phyloP scores from a whole-genome alignment of 441 rosid species.

The Viola pubescens region DNA sequence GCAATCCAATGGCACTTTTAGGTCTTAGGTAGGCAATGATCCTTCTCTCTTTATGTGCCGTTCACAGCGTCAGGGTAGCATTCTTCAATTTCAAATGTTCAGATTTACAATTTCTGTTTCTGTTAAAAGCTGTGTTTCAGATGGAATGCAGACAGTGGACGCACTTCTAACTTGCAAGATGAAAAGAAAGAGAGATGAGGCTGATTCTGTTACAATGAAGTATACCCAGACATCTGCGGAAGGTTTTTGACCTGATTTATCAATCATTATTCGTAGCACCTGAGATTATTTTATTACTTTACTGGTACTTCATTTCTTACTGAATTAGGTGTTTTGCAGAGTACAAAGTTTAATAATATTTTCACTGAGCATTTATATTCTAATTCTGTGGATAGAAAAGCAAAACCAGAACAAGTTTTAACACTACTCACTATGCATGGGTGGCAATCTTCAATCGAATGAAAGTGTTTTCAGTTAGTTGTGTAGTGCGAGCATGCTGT shows the following conservation, averaged over 20 bases:
- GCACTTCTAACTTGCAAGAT: conserved; percentile 71
- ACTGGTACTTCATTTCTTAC: too few relatives aligned
- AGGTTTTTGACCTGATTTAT: conserved; percentile 34
- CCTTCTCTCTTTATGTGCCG: conserved; percentile 17
- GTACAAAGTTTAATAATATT: too few relatives aligned
- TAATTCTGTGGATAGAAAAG: too few relatives aligned
- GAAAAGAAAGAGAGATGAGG: conserved; percentile 58
- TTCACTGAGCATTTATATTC: too few relatives aligned
- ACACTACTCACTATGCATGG: too few relatives aligned
- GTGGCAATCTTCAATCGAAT: too few relatives aligned
- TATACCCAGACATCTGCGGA: conserved; percentile 29
- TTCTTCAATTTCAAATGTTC: conserved; percentile 1
- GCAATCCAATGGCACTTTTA: conserved; percentile 73
- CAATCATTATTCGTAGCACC: too few relatives aligned
- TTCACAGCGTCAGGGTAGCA: conserved; percentile 3
- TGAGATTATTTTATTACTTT: too few relatives aligned
- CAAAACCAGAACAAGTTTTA: too few relatives aligned
- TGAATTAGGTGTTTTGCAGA: too few relatives aligned
- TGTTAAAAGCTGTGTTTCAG: conserved; percentile 68
- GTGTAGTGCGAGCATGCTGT: too few relatives aligned
- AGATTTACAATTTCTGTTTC: conserved; percentile 24
- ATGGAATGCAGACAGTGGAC: conserved; percentile 73
- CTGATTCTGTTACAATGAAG: conserved; percentile 27
- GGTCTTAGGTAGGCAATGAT: conserved; percentile 63
- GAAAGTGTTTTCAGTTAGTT: too few relatives aligned